phyloP scores from a whole-genome alignment of 2,329 filamentous ascomycete species.

The Trematosphaeria pertusa region DNA sequence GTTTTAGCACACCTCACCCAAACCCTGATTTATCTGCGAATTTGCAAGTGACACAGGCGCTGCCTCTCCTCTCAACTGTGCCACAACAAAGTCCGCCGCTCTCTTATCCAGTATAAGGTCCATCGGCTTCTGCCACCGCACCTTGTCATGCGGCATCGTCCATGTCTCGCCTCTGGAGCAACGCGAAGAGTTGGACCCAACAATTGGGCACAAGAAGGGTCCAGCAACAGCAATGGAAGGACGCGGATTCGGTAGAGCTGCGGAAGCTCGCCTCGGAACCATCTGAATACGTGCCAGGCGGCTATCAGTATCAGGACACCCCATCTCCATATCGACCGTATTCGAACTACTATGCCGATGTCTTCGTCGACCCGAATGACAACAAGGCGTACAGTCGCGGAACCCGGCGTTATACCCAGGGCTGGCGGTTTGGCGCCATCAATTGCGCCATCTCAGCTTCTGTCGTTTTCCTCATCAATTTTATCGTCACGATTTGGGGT shows the following conservation, averaged over 20 bases:
- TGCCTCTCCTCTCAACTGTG: too few species aligned
- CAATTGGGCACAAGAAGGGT: neutral
- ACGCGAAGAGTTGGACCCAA: neutral
- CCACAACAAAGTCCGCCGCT: too few species aligned
- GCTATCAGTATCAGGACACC: neutral
- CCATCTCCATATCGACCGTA: constrained; percentile 2
- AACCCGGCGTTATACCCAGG: neutral
- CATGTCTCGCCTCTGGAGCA: neutral
- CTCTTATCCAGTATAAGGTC: too few species aligned
- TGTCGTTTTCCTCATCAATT: constrained; percentile 20
- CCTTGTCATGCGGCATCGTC: too few species aligned
- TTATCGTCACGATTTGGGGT: constrained; percentile 15
- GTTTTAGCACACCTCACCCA: too few species aligned
- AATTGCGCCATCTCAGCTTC: constrained; percentile 11
- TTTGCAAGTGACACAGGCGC: too few species aligned
- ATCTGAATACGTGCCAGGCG: neutral
- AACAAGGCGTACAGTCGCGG: neutral
- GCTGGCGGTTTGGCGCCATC: constrained; percentile 18
- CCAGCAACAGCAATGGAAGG: constrained; percentile 6
- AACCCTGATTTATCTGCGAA: too few species aligned
- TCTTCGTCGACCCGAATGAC: neutral
- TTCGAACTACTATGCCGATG: neutral
- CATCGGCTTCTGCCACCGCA: too few species aligned
- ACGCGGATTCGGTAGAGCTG: constrained; percentile 2
- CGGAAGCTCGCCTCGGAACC: constrained; percentile 1